These are phyloP conservation scores for Trypanosoma scelopori DNA, from an alignment of 208 protist genomes.

Conservation along the genomic window DNA sequence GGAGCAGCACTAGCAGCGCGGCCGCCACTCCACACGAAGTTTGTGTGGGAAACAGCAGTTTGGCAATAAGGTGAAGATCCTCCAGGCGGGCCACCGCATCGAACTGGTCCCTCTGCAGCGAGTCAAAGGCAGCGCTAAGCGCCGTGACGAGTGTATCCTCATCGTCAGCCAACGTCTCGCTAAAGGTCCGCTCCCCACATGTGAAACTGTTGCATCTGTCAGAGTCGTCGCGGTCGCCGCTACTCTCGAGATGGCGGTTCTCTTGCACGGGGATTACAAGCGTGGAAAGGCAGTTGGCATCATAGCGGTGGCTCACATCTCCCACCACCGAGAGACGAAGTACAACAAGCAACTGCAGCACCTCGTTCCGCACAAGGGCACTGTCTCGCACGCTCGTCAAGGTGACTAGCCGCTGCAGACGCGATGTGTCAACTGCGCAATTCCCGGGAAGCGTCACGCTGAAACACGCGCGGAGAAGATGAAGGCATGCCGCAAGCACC, in stretches of 20 bases:
- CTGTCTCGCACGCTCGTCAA: neutral
- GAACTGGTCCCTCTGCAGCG: conserved; percentile 27
- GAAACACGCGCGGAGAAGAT: conserved; percentile 13
- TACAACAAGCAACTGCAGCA: conserved; percentile 16
- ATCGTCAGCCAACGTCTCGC: neutral
- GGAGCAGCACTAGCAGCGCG: conserved; percentile 17
- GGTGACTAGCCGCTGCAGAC: conserved; percentile 2
- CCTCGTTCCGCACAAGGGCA: neutral
- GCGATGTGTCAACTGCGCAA: conserved; percentile 3
- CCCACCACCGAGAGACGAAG: neutral
- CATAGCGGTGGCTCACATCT: neutral
- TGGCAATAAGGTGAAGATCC: conserved; percentile 15
- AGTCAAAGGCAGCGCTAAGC: conserved; percentile 7
- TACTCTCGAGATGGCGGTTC: neutral
- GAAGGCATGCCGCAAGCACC: conserved; percentile 8
- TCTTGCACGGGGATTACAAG: neutral
- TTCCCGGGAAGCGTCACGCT: conserved; percentile 3
- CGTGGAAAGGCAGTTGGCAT: conserved; percentile 3
- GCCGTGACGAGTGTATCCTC: conserved; percentile 2
- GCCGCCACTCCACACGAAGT: conserved; percentile 13
- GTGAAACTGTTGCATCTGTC: neutral
- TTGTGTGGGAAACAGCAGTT: conserved; percentile 3
- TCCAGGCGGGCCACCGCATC: conserved; percentile 16
- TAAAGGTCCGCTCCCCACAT: conserved; percentile 1
- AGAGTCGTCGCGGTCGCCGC: neutral